Evolutionary conservation across 2,329 filamentous ascomycete species (phyloP), one percentile per base, ranked within the genome.

Genomic region (Eutypella sp.): DNA sequence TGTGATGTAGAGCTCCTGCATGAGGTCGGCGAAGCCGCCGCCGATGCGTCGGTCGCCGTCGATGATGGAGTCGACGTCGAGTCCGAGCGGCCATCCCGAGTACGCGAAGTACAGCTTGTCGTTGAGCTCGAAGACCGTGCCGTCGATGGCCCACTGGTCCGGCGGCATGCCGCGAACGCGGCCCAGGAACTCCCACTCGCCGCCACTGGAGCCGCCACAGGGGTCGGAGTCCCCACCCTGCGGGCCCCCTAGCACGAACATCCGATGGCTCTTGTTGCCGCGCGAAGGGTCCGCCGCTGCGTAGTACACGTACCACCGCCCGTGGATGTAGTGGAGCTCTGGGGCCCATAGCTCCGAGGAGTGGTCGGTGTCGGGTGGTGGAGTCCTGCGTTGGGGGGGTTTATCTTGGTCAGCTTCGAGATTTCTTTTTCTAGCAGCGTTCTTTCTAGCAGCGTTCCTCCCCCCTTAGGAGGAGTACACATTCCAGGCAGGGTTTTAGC

Each of bases 231-330:
- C 55, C 8, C 40, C 47, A 13, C 58, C 48, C 1, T 53, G 37
- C 1, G 61, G 60, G 1, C 62, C 62, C 7, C 60, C 62, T 4
- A 64, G 47, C 11, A 64, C 61, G 44, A 60, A 64, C 56, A 64
- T 61, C 25, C 62, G 57, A 41, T 64, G 62, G 47, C 59, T 61
- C 38, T 55, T 56, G 34, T 59, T 62, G n/a, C 61, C 62, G 25
- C 44, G 53, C 19, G 47, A 47, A 13, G 57, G 52, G 39, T 58
- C 50, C 16, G 61, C 59, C 3, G 62, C 62, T 2, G 62, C 53
- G 38, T 62, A 63, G 52, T 64, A 64, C n/a, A 64, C 53, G 45
- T 63, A 63, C 62, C 62, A 64, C 41, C 62, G 54, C 5, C 56
- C 61, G 41, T 48, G 51, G 6, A 64, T 27, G 19, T 57, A 53